Percentiles rank a stretch among this genome's conserved stretches.
phyloP scores from a whole-genome alignment of 1,284 basidiomycete genomes.

The Fereydounia khargensis region DNA sequence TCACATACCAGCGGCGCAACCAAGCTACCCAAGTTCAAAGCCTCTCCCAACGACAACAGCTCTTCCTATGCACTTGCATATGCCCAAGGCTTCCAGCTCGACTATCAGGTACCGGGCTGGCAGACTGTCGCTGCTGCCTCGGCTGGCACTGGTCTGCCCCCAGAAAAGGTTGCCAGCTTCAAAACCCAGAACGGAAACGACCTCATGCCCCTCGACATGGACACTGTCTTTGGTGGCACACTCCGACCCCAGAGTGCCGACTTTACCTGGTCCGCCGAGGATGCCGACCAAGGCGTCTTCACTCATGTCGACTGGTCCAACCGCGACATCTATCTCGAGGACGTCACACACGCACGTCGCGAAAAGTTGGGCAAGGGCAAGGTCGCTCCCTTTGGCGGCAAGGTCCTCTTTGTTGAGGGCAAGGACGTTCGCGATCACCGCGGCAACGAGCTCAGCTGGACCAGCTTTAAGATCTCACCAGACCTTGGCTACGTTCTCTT shows the following conservation, averaged over 20 bases:
- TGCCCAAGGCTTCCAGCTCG: constrained; percentile 14
- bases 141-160: constrained; percentile 3
- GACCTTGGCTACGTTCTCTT: constrained; percentile 42
- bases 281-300: constrained; percentile 51
- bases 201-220: constrained; percentile 37
- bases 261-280: constrained; percentile 26
- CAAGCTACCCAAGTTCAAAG: constrained; percentile 15
- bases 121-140: constrained; percentile 11
- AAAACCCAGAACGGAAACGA: constrained; percentile 10
- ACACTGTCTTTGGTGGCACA: constrained; percentile 38
- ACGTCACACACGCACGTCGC: constrained; percentile 40
- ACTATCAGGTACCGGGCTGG: constrained; percentile 33
- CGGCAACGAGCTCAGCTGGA: constrained; percentile 32
- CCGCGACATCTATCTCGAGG: constrained; percentile 42
- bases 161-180: constrained; percentile 11
- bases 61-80: constrained; percentile 25
- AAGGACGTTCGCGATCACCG: constrained; percentile 30
- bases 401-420: constrained; percentile 28
- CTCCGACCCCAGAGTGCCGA: constrained; percentile 19
- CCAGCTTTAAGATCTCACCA: constrained; percentile 33
- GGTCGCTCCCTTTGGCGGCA: constrained; percentile 38
- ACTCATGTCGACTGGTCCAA: constrained; percentile 29
- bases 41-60: constrained; percentile 17
- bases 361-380: constrained; percentile 34
- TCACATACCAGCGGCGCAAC: not conserved